Conservation (phyloP, 768 basidiomycete species). For the Suillus decipiens region DNA sequence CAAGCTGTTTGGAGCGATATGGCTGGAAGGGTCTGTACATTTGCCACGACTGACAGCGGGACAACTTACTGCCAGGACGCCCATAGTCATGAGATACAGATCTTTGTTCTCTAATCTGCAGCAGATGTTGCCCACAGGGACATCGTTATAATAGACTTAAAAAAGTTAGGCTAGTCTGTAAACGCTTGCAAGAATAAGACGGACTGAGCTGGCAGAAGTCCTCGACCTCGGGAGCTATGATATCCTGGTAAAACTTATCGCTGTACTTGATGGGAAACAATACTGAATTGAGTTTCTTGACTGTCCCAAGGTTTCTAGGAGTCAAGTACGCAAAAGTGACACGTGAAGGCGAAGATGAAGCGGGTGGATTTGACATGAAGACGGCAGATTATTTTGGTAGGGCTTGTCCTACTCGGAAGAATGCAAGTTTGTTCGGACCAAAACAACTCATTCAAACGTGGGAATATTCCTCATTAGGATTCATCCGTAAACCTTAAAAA, state of each 20-base stretch:
- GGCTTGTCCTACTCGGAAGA: conserved; percentile 27
- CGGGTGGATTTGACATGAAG: conserved; percentile 26
- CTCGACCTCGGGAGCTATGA: conserved; percentile 75
- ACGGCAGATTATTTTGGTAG: conserved; percentile 1
- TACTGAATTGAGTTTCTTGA: conserved; percentile 62
- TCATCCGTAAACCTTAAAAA: not conserved
- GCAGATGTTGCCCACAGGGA: conserved; percentile 88
- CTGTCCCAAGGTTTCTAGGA: conserved; percentile 81
- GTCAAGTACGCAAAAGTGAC: conserved; percentile 75
- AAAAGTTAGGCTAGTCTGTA: conserved; percentile 4
- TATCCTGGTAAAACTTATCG: conserved; percentile 84
- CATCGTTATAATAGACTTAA: conserved; percentile 89
- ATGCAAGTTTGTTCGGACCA: conserved; percentile 7
- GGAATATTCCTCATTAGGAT: conserved; percentile 19
- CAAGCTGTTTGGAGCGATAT: conserved; percentile 79
- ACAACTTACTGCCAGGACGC: conserved; percentile 75
- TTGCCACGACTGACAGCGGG: conserved; percentile 15
- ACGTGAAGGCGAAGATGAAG: conserved; percentile 35
- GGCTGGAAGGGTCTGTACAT: conserved; percentile 45
- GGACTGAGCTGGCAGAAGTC: conserved; percentile 86
- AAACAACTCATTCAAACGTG: conserved; percentile 21
- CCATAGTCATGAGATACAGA: conserved; percentile 89
- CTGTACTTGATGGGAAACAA: conserved; percentile 90
- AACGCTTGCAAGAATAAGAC: conserved; percentile 33
- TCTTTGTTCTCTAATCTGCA: conserved; percentile 74